Base-by-base conservation (phyloP, 1,284 basidiomycete species). In the Moniliophthora roreri region DNA sequence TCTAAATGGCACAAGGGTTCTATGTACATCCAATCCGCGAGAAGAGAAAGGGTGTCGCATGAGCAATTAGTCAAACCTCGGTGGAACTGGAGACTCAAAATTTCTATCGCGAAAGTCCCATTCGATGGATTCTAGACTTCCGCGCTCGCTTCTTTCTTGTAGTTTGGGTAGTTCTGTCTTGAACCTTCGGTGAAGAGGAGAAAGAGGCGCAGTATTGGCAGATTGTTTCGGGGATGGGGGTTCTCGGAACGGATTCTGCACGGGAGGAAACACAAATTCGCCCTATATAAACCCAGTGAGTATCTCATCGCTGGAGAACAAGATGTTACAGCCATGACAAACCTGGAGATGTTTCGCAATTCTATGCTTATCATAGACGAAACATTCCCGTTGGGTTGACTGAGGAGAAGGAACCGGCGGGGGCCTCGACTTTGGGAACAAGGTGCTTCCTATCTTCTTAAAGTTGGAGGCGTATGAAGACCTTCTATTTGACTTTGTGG, bases 221-320 rank as follows among this genome's bases (percentile, higher is more conserved):
- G 48, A 28, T 45, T 40, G 39, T 59, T 58, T 40, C 62, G 60
- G 28, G 57, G 60, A 53, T 54, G 32, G 40, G 37, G 35, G 50
- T 44, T 51, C 51, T 51, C 37, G 28, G 20, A 21, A 39, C 10
- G 18, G 37, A 42, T 35, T 49, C 49, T 61, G 57, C 8, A 72
- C 64, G 23, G 72, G 70, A 38, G 74, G 74, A 50, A 74, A 76
- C 8, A 71, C 68, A 57, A 67, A 75, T 54, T 72, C 60, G 26
- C 69, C 69, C 38, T 66, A 61, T 32, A 72, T 32, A 46, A 1
- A 8, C n/a, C 28, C 26, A 32, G 24, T n/a, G 24, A 28, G 11
- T n/a, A n/a, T 26, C 23, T 11, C 21, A 13, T 28, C 8, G n/a
- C n/a, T 32, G 21, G 2, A 28, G 9, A 15, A 2, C n/a, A 10